Conservation (phyloP, 179 eudicot species). For the Heliamphora pulchella region DNA sequence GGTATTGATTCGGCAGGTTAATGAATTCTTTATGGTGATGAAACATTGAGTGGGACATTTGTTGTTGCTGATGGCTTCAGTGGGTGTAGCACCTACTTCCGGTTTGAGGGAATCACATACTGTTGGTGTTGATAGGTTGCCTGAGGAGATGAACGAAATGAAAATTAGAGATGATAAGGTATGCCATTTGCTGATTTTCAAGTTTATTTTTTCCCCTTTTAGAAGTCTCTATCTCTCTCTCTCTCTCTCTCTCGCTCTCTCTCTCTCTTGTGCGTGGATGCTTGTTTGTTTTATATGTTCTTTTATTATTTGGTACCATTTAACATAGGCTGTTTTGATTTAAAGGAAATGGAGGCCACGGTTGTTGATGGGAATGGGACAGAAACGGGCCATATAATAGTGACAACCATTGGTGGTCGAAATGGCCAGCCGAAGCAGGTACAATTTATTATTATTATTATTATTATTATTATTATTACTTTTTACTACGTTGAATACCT, state of each 20-base stretch:
- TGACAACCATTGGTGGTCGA: slow-evolving; percentile 65
- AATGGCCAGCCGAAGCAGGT: slow-evolving; percentile 79
- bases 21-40: slow-evolving; percentile 13
- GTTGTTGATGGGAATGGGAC: slow-evolving; percentile 67
- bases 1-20: slow-evolving; percentile 19
- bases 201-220: not conserved
- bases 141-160: slow-evolving; percentile 62
- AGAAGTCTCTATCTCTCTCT: not conserved
- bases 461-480: not conserved
- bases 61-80: slow-evolving; percentile 47
- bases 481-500: too few relatives aligned
- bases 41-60: slow-evolving; percentile 1
- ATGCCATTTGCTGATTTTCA: not conserved
- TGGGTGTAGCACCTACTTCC: slow-evolving; percentile 52
- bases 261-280: not conserved
- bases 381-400: slow-evolving; percentile 78
- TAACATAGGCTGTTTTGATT: slow-evolving; percentile 5
- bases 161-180: slow-evolving; percentile 69
- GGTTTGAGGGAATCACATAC: slow-evolving; percentile 42
- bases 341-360: slow-evolving; percentile 63
- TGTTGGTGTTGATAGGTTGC: slow-evolving; percentile 46
- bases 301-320: not conserved
- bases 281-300: not conserved
- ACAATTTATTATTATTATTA: not conserved
- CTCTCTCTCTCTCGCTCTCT: not conserved